Conservation (phyloP, 1,284 basidiomycete genomes). For the Ustilago xerochloae region DNA sequence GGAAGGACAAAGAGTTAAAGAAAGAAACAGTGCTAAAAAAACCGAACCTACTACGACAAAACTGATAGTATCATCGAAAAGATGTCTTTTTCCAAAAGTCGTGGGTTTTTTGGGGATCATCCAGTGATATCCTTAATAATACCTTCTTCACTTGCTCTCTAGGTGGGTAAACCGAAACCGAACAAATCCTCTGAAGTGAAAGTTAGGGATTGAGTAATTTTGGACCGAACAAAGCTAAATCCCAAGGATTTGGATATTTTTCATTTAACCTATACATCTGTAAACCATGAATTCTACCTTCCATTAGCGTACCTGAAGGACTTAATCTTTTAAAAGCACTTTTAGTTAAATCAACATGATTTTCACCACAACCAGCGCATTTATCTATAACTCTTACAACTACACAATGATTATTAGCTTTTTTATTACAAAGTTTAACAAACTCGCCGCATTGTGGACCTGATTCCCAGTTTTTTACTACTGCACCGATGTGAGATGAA, state of each 20-base stretch:
- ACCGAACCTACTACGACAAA: not conserved
- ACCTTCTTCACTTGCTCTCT: no score
- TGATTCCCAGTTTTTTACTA: conserved; percentile 47
- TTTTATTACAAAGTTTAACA: conserved; percentile 61
- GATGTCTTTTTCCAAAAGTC: no score
- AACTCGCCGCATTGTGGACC: conserved; percentile 65
- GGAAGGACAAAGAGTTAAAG: not conserved
- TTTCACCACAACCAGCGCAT: conserved; percentile 59
- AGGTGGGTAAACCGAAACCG: no score
- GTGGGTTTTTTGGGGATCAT: no score
- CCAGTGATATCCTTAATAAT: no score
- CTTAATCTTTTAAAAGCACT: conserved; percentile 61
- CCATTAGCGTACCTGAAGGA: conserved; percentile 49
- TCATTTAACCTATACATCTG: conserved; percentile 52
- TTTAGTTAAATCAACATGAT: conserved; percentile 64
- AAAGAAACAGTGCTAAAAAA: not conserved
- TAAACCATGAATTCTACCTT: conserved; percentile 57
- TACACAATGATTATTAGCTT: conserved; percentile 46
- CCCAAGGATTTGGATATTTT: conserved; percentile 59
- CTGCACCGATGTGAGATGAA: conserved; percentile 61
- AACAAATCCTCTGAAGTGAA: not conserved
- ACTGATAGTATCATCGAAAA: not conserved
- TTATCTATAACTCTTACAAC: conserved; percentile 62
- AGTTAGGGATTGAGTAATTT: no score
- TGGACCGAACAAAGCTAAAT: conserved; percentile 59